phyloP scores from a whole-genome alignment of 1,284 basidiomycete species.

The Puccinia novopanici region DNA sequence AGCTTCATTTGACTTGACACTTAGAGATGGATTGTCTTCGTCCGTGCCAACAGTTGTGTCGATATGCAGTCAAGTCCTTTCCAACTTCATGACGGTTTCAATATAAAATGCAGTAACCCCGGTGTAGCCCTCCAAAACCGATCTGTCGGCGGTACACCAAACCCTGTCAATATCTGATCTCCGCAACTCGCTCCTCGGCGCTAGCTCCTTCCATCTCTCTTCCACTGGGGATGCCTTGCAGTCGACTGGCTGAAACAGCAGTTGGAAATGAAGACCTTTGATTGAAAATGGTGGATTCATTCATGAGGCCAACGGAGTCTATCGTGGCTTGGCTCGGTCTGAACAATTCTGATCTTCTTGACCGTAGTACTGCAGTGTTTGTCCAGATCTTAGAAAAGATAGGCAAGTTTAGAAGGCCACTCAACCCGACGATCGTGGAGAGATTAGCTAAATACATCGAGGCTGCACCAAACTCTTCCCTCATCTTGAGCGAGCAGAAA shows the following conservation, averaged over 20 bases:
- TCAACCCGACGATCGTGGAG: slow-evolving; percentile 48
- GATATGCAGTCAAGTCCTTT: no score
- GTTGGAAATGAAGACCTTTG: slow-evolving; percentile 58
- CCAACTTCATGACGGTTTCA: no score
- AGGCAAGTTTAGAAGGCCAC: slow-evolving; percentile 52
- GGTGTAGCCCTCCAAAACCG: no score
- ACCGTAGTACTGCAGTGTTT: slow-evolving; percentile 53
- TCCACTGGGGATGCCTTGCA: no score
- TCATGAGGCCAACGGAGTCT: slow-evolving; percentile 76
- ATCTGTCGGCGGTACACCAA: no score
- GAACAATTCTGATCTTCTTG: slow-evolving; percentile 66
- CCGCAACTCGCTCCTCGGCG: no score
- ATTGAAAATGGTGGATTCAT: slow-evolving; percentile 72
- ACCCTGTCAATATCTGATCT: no score
- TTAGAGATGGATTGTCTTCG: no score
- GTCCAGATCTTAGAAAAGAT: slow-evolving; percentile 55
- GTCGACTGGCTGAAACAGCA: slow-evolving; percentile 53
- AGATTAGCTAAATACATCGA: slow-evolving; percentile 52
- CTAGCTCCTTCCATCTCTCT: no score
- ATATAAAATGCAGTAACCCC: no score
- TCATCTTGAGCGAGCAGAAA: slow-evolving; percentile 43
- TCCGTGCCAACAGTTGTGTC: no score
- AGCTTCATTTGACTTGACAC: no score
- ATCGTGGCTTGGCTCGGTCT: slow-evolving; percentile 81
- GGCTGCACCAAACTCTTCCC: not conserved